These are phyloP conservation scores for Eimeria brunetti DNA, from an alignment of 169 alveolate species.

Conservation along the genomic window DNA sequence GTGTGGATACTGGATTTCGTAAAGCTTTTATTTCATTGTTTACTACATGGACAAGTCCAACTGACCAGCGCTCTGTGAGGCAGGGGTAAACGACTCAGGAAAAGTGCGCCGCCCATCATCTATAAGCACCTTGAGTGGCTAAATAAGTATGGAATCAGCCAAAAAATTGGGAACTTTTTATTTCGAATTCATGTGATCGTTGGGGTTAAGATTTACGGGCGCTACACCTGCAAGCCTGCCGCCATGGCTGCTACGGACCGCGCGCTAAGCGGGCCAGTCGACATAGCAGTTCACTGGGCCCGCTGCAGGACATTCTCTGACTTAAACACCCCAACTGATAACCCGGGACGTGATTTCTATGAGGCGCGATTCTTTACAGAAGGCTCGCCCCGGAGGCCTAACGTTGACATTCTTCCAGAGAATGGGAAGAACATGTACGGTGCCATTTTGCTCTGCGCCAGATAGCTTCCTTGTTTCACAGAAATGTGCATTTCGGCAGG, in stretches of 20 bases:
- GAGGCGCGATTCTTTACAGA: too few relatives aligned
- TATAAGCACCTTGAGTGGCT: background rate
- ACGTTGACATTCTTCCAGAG: too few relatives aligned
- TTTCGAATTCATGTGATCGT: background rate
- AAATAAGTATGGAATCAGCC: background rate
- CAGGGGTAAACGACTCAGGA: too few relatives aligned
- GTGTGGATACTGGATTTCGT: background rate
- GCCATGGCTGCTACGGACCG: background rate
- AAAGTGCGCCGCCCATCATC: background rate
- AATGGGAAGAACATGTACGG: too few relatives aligned
- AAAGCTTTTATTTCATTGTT: background rate
- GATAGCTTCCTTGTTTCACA: too few relatives aligned
- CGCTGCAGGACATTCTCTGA: too few relatives aligned
- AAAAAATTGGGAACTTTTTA: background rate
- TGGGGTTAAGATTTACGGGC: background rate
- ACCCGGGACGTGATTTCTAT: too few relatives aligned
- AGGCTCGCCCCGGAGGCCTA: too few relatives aligned
- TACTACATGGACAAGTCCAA: background rate
- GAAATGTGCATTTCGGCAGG: too few relatives aligned
- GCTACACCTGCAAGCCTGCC: constrained; percentile 13
- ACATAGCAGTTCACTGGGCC: background rate
- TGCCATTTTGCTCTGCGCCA: too few relatives aligned
- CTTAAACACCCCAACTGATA: too few relatives aligned
- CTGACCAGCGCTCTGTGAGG: background rate
- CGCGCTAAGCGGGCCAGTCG: background rate